Percentiles rank a stretch among this genome's conserved stretches.
These are phyloP conservation scores for Plenodomus tracheiphilus DNA, from an alignment of 2,329 filamentous ascomycete species.

Conservation along the genomic window DNA sequence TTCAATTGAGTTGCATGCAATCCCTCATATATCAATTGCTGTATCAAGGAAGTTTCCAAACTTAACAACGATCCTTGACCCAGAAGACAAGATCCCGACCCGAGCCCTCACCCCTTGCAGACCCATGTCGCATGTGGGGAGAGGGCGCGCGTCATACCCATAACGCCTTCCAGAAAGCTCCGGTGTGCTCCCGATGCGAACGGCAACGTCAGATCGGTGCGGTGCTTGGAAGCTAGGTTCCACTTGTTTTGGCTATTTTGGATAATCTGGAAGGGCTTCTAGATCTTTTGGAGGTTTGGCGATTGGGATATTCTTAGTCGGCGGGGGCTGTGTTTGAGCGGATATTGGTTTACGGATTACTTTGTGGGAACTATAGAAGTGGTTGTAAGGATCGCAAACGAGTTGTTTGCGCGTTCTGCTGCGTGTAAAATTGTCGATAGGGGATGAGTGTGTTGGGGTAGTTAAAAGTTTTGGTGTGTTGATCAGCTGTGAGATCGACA, in stretches of 20 bases:
- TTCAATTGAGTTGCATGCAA: too few species aligned
- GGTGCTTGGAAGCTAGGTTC: not conserved
- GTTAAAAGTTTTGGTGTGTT: too few species aligned
- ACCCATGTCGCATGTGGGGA: not conserved
- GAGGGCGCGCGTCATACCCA: not conserved
- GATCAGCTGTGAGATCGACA: not conserved
- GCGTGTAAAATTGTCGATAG: not conserved
- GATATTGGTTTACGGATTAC: not conserved
- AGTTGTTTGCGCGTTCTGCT: not conserved
- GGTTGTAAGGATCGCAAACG: not conserved
- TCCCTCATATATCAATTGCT: too few species aligned
- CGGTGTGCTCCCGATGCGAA: not conserved
- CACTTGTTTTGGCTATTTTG: not conserved
- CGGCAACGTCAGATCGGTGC: not conserved
- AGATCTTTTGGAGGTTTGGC: not conserved
- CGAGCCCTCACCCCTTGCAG: not conserved
- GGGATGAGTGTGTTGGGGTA: not conserved
- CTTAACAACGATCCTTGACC: too few species aligned
- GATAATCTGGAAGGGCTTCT: not conserved
- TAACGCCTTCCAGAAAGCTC: not conserved
- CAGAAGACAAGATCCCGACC: too few species aligned
- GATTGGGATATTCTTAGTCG: not conserved
- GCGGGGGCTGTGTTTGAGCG: not conserved
- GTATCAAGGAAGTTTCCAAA: too few species aligned
- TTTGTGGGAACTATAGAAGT: not conserved